phyloP scores from a whole-genome alignment of 192 early-diverging fungal genomes.

The Backusella mclennaniae region DNA sequence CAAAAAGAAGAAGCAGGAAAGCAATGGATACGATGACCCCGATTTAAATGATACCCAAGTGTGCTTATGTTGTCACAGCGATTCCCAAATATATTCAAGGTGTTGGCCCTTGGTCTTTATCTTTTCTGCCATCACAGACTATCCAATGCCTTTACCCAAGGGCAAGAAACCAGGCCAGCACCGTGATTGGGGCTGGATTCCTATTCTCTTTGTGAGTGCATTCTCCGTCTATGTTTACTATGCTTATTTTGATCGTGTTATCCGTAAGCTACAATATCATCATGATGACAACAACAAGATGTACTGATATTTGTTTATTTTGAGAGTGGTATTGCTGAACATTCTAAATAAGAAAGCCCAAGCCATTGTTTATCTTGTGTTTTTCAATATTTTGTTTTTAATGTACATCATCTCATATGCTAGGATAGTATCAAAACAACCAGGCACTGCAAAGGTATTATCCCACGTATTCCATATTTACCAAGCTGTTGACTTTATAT shows the following conservation, averaged over 20 bases:
- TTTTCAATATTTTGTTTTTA: conserved; percentile 31
- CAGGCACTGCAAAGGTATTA: conserved; percentile 36
- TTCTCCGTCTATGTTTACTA: conserved; percentile 26
- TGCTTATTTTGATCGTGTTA: conserved; percentile 21
- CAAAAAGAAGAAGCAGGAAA: not conserved
- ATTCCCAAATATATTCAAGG: conserved; percentile 15
- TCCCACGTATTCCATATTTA: too few relatives aligned
- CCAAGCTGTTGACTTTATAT: not conserved
- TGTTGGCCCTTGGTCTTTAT: conserved; percentile 26
- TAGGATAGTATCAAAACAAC: conserved; percentile 37
- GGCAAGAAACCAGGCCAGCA: conserved; percentile 24
- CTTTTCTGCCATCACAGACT: conserved; percentile 23
- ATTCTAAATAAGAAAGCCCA: conserved; percentile 5
- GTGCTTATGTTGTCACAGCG: not conserved
- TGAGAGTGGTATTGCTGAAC: conserved; percentile 18
- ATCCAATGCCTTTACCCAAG: conserved; percentile 23
- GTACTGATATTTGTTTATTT: not conserved
- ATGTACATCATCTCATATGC: conserved; percentile 43
- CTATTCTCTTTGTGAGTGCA: conserved; percentile 24
- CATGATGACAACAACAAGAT: not conserved
- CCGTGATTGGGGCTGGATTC: conserved; percentile 30
- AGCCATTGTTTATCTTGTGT: conserved; percentile 38
- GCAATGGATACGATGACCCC: not conserved
- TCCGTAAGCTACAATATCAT: conserved; percentile 13
- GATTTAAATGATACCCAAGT: not conserved